Conservation (phyloP, 1,139 yeast species). For the Zygosaccharomyces sapae region DNA sequence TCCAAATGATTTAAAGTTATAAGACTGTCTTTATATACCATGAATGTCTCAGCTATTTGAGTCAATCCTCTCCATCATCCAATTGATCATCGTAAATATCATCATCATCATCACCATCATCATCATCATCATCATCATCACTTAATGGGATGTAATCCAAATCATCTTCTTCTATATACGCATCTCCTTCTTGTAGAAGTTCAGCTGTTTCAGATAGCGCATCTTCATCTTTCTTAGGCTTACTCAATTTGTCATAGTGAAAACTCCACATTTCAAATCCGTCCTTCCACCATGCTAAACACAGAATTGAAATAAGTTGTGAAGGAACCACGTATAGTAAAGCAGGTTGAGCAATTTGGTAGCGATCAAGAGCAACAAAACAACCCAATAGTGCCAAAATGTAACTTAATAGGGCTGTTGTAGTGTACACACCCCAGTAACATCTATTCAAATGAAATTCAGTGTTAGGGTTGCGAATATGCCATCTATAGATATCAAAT, state of each 20-base stretch:
- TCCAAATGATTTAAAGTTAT: background rate
- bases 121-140: slow-evolving; percentile 20
- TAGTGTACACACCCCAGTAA: slow-evolving; percentile 24
- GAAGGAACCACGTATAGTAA: slow-evolving; percentile 58
- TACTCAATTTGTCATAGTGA: slow-evolving; percentile 23
- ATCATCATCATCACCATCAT: slow-evolving; percentile 15
- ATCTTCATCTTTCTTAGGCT: slow-evolving; percentile 7
- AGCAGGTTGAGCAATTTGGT: slow-evolving; percentile 60
- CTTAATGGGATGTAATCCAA: slow-evolving; percentile 13
- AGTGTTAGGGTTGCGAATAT: slow-evolving; percentile 18
- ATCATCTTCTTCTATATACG: slow-evolving; percentile 15
- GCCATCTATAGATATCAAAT: slow-evolving; percentile 31
- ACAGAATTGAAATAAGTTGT: slow-evolving; percentile 38
- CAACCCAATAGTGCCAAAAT: slow-evolving; percentile 45
- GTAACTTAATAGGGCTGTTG: slow-evolving; percentile 35
- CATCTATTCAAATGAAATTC: slow-evolving; percentile 27
- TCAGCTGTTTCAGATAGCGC: slow-evolving; percentile 16
- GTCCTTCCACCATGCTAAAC: slow-evolving; percentile 38
- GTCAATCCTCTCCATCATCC: slow-evolving; percentile 1
- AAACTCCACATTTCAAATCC: slow-evolving; percentile 46
- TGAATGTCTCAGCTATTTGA: background rate
- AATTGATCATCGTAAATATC: slow-evolving; percentile 48
- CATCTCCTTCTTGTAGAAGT: slow-evolving; percentile 13
- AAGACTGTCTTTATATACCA: background rate
- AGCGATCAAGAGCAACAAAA: slow-evolving; percentile 40